A percentile compares a stretch with the other conserved stretches of the same genome.
phyloP scores from a whole-genome alignment of 2,329 filamentous ascomycete genomes.

The Fusarium annulatum region DNA sequence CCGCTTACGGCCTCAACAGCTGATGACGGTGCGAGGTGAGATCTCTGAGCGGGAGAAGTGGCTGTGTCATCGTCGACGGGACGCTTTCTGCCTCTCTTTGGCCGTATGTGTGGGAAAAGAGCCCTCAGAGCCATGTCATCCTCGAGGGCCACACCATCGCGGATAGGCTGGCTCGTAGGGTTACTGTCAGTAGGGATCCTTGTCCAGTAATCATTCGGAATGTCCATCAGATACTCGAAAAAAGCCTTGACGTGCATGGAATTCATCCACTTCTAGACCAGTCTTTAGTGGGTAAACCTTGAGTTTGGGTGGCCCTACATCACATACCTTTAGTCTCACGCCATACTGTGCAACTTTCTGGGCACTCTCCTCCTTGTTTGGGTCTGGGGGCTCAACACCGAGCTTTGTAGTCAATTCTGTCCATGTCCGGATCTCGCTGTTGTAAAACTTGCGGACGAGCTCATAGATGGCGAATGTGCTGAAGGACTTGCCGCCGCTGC shows the following conservation, averaged over 20 bases:
- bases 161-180: slow-evolving; percentile 70
- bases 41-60: slow-evolving; percentile 67
- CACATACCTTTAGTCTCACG: slow-evolving; percentile 82
- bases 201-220: slow-evolving; percentile 82
- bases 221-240: slow-evolving; percentile 87
- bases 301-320: neutral
- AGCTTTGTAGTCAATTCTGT: slow-evolving; percentile 85
- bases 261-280: slow-evolving; percentile 88
- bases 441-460: slow-evolving; percentile 81
- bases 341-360: slow-evolving; percentile 97
- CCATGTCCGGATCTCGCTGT: slow-evolving; percentile 92
- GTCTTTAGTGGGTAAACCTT: slow-evolving; percentile 14
- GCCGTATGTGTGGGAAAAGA: slow-evolving; percentile 80
- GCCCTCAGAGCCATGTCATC: slow-evolving; percentile 90
- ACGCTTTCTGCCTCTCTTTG: slow-evolving; percentile 70
- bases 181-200: slow-evolving; percentile 75
- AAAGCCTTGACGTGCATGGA: slow-evolving; percentile 96
- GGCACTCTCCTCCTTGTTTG: slow-evolving; percentile 85
- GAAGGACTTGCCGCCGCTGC: slow-evolving; percentile 88
- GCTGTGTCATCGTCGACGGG: slow-evolving; percentile 69
- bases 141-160: slow-evolving; percentile 85
- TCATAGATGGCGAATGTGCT: slow-evolving; percentile 81
- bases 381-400: slow-evolving; percentile 87
- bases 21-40: slow-evolving; percentile 67
- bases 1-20: slow-evolving; percentile 58